Evolutionary conservation across 345 rosid genomes (phyloP), one percentile per base, ranked within the genome.

Genomic region (Lepidium didymum): DNA sequence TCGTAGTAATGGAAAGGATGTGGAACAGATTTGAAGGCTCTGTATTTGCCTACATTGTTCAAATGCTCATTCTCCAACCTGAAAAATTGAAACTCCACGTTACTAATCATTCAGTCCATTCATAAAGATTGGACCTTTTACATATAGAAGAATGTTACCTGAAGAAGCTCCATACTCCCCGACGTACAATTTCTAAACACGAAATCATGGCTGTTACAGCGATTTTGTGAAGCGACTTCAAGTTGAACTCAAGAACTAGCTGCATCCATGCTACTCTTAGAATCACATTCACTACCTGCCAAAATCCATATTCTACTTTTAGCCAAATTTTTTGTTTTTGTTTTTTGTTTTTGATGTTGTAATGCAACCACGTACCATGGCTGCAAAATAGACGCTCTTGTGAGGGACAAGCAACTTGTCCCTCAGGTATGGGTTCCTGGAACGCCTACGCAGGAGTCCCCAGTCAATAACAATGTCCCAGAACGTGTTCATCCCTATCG

Each of bases 161-260:
- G 86, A 87, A 87, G 79, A 90, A 90, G 74, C 80, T 90, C 94
- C 94, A 90, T 35, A 87, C 74, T 44, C 90, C 91, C 0, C 91
- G 81, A 13, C 91, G 84, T 53, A 86, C 62, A 11, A 86, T 80
- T 73, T 90, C 96, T 16, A 87, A 81, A 70, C 86, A 84, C 49
- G 94, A 75, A 25, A 80, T 73, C 10, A 79, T 41, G 8, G 81
- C 77, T 14, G 84, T 64, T 14, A 73, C 69, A 0, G 83, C 85
- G 70, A 84, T 67, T 67, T 81, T 82, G 19, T 82, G 81, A 60
- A 84, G 78, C 2, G 80, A 59, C 7, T 9, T 73, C 67, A 81
- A 60, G 6, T 74, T 86, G 67, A 86, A 81, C 62, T 72, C 90
- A 45, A 90, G 60, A 35, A 90, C 83, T 37, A 81, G 53, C n/a